Percentiles rank a stretch among this genome's conserved stretches.
These are phyloP conservation scores for Colletotrichum sp. DNA, from an alignment of 2,329 filamentous ascomycete species.

Conservation along the genomic window DNA sequence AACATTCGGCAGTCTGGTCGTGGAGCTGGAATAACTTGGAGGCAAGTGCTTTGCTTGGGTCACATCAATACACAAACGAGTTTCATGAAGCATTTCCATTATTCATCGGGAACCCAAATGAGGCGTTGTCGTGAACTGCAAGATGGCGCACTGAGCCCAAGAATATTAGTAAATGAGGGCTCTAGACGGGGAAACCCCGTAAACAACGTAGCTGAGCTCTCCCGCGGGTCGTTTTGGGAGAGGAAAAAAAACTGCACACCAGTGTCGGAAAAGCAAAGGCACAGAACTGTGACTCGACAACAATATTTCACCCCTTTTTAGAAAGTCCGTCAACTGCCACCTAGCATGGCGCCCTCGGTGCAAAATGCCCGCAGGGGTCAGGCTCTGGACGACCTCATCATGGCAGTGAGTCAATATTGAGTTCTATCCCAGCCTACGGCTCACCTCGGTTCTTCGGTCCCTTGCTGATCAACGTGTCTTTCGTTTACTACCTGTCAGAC, in stretches of 20 bases:
- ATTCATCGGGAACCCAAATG: background rate
- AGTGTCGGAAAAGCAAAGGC: background rate
- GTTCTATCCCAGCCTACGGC: background rate
- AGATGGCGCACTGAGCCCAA: background rate
- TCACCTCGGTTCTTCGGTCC: background rate
- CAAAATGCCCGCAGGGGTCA: background rate
- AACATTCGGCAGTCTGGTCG: background rate
- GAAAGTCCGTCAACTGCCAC: background rate
- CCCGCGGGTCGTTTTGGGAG: background rate
- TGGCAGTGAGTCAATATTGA: conserved; percentile 50
- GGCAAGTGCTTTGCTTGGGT: background rate
- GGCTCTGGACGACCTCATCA: conserved; percentile 55
- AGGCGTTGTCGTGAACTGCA: background rate
- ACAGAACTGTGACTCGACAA: background rate
- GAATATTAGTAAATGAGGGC: background rate
- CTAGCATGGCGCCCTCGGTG: background rate
- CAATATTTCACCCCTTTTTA: background rate
- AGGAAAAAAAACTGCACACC: background rate
- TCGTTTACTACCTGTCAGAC: conserved; percentile 57
- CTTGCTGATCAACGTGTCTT: background rate
- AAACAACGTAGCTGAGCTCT: background rate
- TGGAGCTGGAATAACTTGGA: background rate
- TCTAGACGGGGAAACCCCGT: background rate
- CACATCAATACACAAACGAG: background rate
- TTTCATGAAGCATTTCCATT: background rate